phyloP scores from a whole-genome alignment of 2,329 filamentous ascomycete species.

The Pseudogymnoascus destructans region DNA sequence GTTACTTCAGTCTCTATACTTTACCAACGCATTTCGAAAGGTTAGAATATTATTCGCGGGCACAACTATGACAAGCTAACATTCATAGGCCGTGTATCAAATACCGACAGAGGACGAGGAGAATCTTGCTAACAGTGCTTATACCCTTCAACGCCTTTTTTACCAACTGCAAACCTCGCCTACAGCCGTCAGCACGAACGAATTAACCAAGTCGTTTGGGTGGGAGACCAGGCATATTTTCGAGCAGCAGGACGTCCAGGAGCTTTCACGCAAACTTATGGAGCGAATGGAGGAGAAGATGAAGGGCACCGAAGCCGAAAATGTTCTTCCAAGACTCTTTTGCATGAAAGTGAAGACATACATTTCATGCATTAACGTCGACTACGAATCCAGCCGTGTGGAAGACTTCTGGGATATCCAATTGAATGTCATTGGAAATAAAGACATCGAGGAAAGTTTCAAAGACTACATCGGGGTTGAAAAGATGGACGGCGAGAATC shows the following conservation, averaged over 20 bases:
- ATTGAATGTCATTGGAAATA: conserved; percentile 89
- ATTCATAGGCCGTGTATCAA: conserved; percentile 71
- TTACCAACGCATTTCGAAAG: conserved; percentile 88
- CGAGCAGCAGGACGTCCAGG: conserved; percentile 96
- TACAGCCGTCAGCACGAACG: conserved; percentile 73
- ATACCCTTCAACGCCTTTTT: conserved; percentile 84
- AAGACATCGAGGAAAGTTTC: conserved; percentile 86
- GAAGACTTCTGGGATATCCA: conserved; percentile 99
- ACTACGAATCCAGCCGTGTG: conserved; percentile 88
- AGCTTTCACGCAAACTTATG: conserved; percentile 92
- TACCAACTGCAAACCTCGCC: conserved; percentile 86
- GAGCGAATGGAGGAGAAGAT: conserved; percentile 94
- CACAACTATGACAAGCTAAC: neutral
- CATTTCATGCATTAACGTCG: conserved; percentile 95
- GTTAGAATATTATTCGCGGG: conserved; percentile 31
- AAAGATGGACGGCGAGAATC: conserved; percentile 94
- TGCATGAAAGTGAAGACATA: conserved; percentile 98
- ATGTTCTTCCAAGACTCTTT: conserved; percentile 79
- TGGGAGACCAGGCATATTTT: conserved; percentile 98
- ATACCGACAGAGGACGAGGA: conserved; percentile 85
- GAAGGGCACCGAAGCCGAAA: conserved; percentile 90
- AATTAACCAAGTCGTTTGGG: conserved; percentile 91
- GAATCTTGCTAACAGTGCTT: conserved; percentile 75
- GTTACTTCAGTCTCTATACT: conserved; percentile 70
- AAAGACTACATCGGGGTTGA: conserved; percentile 93